Evolutionary conservation across 768 basidiomycete genomes (phyloP), one percentile per base, ranked within the genome.

Genomic region (Kwoniella bestiolae): DNA sequence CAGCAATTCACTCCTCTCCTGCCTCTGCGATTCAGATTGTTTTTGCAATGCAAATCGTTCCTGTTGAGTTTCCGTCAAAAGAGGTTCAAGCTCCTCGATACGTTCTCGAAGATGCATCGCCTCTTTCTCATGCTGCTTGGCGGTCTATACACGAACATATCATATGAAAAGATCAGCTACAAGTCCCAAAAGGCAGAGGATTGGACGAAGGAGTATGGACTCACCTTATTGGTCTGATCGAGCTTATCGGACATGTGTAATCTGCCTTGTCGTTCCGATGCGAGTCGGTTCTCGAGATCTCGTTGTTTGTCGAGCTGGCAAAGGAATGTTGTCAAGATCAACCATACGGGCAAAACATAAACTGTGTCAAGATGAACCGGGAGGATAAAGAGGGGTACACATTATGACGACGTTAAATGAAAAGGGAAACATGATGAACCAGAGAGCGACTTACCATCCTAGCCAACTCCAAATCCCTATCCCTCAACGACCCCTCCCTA

Each of bases 191-290:
- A n/a, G n/a, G n/a, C n/a, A n/a, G n/a, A n/a, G n/a, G n/a, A n/a
- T n/a, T n/a, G n/a, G n/a, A n/a, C n/a, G n/a, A n/a, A n/a, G n/a
- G n/a, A n/a, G n/a, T n/a, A n/a, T n/a, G 26, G 11, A 28, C 82
- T 49, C 38, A 81, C 83, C 28, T 85, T 84, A 72, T 90, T 87
- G 1, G 86, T 84, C 0, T 74, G 71, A 72, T 96, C 94, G n/a
- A 96, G 83, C 85, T 93, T 95, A 82, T 97, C 95, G 1, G 90
- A 86, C 3, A 93, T 79, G 71, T 94, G 91, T 57, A 98, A 83
- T 60, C 91, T 83, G 14, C 92, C 89, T 79, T 97, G 95, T 0
- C 91, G 91, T 80, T 94, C 91, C 9, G 89, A 84, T 0, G 92
- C 89, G 1, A 96, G 83, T 75, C 91, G 89, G 1, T 85, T 85